Percentiles rank a stretch among this genome's conserved stretches.
Evolutionary conservation across 306 rosid species (phyloP).

Genomic region (Lathyrus tuberosus): DNA sequence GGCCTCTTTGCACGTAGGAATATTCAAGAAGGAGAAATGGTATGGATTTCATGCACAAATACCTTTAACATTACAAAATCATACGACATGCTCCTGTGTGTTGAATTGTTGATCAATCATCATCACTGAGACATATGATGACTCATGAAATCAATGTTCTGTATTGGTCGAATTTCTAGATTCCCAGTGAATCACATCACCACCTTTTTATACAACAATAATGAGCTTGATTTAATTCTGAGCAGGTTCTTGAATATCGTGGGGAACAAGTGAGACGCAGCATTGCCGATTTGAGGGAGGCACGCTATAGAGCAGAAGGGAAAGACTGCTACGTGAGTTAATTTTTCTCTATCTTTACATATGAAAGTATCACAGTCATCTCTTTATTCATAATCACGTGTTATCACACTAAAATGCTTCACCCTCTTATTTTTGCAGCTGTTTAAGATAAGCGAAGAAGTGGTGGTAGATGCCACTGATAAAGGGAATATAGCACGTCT

Average conservation of each 20-base stretch:
- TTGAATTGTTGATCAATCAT: conserved; percentile 24
- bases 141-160: conserved; percentile 19
- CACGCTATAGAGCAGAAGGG: conserved; percentile 77
- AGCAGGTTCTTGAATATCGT: conserved; percentile 97
- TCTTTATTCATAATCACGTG: conserved; percentile 6
- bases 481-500: conserved; percentile 98
- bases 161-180: neutral
- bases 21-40: conserved; percentile 99
- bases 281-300: conserved; percentile 91
- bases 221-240: conserved; percentile 33
- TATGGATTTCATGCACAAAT: conserved; percentile 42
- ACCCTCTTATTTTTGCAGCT: conserved; percentile 57
- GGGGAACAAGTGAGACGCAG: conserved; percentile 98
- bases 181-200: conserved; percentile 23
- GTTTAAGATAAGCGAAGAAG: conserved; percentile 98
- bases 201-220: conserved; percentile 1
- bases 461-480: conserved; percentile 98
- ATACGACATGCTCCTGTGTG: conserved; percentile 5
- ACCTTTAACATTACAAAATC: neutral
- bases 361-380: neutral
- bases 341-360: neutral
- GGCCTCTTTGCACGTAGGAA: conserved; percentile 93
- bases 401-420: conserved; percentile 24
- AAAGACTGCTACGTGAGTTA: conserved; percentile 94
- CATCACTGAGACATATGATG: conserved; percentile 7